phyloP scores from a whole-genome alignment of 2,329 filamentous ascomycete species.

The Phaeophleospora eucalypticola region DNA sequence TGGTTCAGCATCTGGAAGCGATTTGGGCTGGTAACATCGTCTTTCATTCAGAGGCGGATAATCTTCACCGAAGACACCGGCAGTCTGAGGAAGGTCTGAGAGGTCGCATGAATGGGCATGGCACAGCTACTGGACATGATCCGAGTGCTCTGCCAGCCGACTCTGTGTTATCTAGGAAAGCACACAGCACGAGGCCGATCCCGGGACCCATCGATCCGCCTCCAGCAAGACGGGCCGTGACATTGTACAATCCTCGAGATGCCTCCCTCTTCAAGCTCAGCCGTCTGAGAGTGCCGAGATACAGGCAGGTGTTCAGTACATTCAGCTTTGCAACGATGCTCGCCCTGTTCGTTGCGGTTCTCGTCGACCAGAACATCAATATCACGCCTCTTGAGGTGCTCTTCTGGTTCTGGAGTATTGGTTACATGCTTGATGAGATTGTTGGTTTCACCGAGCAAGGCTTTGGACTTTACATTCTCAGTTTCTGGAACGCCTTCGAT shows the following conservation, averaged over 20 bases:
- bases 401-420: constrained; percentile 97
- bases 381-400: constrained; percentile 82
- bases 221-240: constrained; percentile 66
- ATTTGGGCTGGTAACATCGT: constrained; percentile 96
- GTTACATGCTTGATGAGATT: constrained; percentile 94
- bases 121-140: constrained; percentile 31
- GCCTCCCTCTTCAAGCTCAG: constrained; percentile 91
- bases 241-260: constrained; percentile 83
- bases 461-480: constrained; percentile 94
- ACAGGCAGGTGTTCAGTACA: constrained; percentile 85
- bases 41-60: constrained; percentile 85
- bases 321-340: constrained; percentile 81
- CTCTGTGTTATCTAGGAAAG: constrained; percentile 27
- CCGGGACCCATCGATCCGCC: constrained; percentile 25
- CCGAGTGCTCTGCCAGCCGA: constrained; percentile 30
- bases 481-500: constrained; percentile 96
- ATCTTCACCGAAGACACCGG: constrained; percentile 63
- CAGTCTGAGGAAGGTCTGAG: constrained; percentile 27
- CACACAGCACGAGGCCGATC: constrained; percentile 17
- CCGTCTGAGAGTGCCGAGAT: constrained; percentile 81
- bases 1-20: constrained; percentile 91
- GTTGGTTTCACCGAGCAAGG: constrained; percentile 96
- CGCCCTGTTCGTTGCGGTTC: constrained; percentile 77
- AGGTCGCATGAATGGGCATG: constrained; percentile 35
- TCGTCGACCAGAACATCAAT: constrained; percentile 67